Evolutionary conservation across 192 early-diverging fungal species (phyloP).

Genomic region (Umbelopsis ramanniana): DNA sequence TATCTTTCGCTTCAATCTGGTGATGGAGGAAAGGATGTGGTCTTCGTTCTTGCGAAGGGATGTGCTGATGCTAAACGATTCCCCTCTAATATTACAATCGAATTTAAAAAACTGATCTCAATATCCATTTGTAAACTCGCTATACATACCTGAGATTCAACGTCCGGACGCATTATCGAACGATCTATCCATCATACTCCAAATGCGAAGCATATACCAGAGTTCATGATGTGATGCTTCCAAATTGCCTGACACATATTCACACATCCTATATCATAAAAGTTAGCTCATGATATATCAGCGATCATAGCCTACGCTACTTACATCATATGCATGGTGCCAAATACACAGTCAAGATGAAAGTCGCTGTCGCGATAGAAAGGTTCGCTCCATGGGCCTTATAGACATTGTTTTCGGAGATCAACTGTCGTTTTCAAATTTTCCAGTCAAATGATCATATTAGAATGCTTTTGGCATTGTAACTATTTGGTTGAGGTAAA

Average conservation of each 20-base stretch:
- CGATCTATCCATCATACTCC: background rate
- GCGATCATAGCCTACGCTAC: no score
- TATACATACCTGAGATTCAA: slow-evolving; percentile 4
- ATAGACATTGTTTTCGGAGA: no score
- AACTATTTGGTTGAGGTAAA: no score
- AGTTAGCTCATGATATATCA: no score
- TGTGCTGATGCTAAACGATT: background rate
- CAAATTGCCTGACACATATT: background rate
- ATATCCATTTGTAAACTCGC: no score
- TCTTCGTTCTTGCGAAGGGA: slow-evolving; percentile 24
- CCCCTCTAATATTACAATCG: background rate
- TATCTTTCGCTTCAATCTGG: slow-evolving; percentile 19
- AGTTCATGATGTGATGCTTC: background rate
- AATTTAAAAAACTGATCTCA: background rate
- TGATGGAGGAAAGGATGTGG: background rate
- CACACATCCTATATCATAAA: background rate
- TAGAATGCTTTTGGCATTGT: no score
- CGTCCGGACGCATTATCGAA: background rate
- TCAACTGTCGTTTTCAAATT: no score
- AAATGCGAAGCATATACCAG: background rate
- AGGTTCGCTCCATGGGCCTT: no score
- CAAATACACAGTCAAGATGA: no score
- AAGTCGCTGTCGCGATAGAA: no score
- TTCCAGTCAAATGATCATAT: no score
- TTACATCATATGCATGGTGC: no score